Evolutionary conservation across 2,329 filamentous ascomycete species (phyloP).

Genomic region (Aureobasidium leucospermi): DNA sequence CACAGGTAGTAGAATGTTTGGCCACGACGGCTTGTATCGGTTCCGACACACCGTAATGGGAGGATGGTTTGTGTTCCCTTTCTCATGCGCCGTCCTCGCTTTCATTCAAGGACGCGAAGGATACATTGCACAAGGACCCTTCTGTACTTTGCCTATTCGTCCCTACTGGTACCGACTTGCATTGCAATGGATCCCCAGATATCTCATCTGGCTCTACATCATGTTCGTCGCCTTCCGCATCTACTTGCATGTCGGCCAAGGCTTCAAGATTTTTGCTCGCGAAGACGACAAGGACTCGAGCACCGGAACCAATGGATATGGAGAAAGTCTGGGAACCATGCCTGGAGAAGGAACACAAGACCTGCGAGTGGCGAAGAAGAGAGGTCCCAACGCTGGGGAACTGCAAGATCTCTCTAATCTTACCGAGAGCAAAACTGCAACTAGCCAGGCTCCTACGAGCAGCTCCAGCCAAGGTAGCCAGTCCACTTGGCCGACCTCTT

Average conservation of each 20-base stretch:
- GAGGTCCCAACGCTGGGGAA: background rate
- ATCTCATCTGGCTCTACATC: slow-evolving; percentile 59
- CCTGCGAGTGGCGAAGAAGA: background rate
- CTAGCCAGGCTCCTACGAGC: background rate
- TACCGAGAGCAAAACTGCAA: background rate
- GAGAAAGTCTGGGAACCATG: background rate
- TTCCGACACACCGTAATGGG: slow-evolving; percentile 55
- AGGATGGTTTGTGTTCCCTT: slow-evolving; percentile 51
- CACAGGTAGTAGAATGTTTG: slow-evolving; percentile 34
- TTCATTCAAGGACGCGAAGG: slow-evolving; percentile 50
- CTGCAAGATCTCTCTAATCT: slow-evolving; percentile 5
- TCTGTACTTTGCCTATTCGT: slow-evolving; percentile 61
- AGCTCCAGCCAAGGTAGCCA: background rate
- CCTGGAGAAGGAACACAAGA: background rate
- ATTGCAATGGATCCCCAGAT: slow-evolving; percentile 67
- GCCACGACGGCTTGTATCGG: slow-evolving; percentile 60
- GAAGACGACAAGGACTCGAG: slow-evolving; percentile 21
- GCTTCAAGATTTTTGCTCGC: slow-evolving; percentile 34
- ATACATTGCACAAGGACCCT: slow-evolving; percentile 58
- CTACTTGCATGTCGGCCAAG: slow-evolving; percentile 57
- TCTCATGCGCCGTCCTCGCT: slow-evolving; percentile 54
- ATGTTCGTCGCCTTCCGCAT: slow-evolving; percentile 59
- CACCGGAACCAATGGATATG: background rate
- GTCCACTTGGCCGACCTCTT: slow-evolving; percentile 1
- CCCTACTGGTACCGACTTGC: slow-evolving; percentile 63